Conservation (phyloP, 2,329 filamentous ascomycete genomes). For the Colletotrichum echinochloae region DNA sequence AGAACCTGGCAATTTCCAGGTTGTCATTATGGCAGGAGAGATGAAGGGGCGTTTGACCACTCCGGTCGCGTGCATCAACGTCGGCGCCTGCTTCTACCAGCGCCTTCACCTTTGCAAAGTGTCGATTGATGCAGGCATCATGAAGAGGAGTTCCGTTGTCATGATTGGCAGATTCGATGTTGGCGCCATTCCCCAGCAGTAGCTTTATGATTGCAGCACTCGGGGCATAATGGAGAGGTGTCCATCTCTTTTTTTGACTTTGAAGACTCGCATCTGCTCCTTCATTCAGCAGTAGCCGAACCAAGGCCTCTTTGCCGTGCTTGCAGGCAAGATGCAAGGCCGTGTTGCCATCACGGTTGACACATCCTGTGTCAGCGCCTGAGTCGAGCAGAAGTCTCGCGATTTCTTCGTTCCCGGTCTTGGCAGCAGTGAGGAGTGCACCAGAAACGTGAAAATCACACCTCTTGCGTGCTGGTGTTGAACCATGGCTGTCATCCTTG, state of each 20-base stretch:
- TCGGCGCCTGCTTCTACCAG: background rate
- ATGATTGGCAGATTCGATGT: fast-evolving
- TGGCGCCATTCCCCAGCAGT: background rate
- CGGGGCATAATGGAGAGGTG: background rate
- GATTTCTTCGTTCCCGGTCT: background rate
- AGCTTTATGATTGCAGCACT: background rate
- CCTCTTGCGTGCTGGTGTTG: background rate
- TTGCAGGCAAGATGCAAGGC: background rate
- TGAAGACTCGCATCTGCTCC: background rate
- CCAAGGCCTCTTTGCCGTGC: background rate
- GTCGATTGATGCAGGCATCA: fast-evolving
- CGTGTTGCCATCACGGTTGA: fast-evolving
- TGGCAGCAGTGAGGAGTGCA: background rate
- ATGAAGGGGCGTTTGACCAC: background rate
- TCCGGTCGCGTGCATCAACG: fast-evolving
- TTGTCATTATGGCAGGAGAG: fast-evolving
- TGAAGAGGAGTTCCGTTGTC: fast-evolving
- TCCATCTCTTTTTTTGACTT: fast-evolving
- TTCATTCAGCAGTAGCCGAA: background rate
- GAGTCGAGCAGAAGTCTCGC: background rate
- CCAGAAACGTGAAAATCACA: background rate
- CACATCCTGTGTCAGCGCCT: fast-evolving
- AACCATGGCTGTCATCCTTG: fast-evolving
- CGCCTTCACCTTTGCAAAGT: background rate
- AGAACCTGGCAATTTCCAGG: background rate